phyloP scores from a whole-genome alignment of 2,329 filamentous ascomycete genomes.

The Aspergillus brunneoviolaceus region DNA sequence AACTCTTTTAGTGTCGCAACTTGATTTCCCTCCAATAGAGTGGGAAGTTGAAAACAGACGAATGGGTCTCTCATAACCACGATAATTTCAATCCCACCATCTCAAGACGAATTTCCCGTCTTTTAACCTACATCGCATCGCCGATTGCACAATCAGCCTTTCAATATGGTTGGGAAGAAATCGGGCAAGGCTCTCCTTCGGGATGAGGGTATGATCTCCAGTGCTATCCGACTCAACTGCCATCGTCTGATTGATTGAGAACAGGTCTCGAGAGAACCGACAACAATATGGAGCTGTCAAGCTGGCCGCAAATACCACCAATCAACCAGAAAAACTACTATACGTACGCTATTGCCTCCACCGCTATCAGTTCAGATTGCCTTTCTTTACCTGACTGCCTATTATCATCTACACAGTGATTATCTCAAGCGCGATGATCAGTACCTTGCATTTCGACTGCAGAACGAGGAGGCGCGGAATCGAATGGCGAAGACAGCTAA shows the following conservation, averaged over 20 bases:
- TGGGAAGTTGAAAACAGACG: neutral
- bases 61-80: neutral
- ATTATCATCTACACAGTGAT: constrained; percentile 63
- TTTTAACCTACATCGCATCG: neutral
- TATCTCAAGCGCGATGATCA: constrained; percentile 99
- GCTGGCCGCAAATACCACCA: constrained; percentile 85
- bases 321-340: constrained; percentile 99
- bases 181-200: constrained; percentile 61
- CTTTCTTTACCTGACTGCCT: constrained; percentile 13
- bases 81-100: neutral
- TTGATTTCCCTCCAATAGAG: neutral
- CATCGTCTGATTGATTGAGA: constrained; percentile 12
- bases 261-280: constrained; percentile 91
- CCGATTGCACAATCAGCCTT: neutral
- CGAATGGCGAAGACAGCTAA: constrained; percentile 81
- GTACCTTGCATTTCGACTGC: constrained; percentile 81
- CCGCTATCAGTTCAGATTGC: neutral
- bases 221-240: neutral
- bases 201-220: constrained; percentile 53
- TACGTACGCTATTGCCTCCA: constrained; percentile 61
- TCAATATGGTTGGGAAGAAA: constrained; percentile 66
- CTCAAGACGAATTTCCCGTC: neutral
- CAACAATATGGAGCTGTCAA: constrained; percentile 95
- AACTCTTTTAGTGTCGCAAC: neutral
- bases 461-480: constrained; percentile 82